These are phyloP conservation scores for Chrysanthemum seticuspe DNA, from an alignment of 129 eudicot genomes.

Conservation along the genomic window DNA sequence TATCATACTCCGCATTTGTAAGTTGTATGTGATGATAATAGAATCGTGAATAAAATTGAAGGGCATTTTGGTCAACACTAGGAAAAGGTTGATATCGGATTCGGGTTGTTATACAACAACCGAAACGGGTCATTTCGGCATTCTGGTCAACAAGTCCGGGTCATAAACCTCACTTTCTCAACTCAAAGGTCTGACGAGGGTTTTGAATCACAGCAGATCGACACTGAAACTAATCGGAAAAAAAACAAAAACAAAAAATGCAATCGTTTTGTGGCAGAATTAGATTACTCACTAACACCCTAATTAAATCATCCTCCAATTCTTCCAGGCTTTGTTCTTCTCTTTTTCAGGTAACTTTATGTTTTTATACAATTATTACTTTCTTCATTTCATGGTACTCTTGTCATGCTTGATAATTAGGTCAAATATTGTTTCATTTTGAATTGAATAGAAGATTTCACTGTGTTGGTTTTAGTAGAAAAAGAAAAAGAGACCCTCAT, in stretches of 20 bases:
- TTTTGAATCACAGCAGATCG: too few relatives aligned
- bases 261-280: conserved; percentile 42
- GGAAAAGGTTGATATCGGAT: too few relatives aligned
- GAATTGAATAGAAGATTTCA: neutral
- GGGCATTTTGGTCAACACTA: too few relatives aligned
- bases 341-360: conserved; percentile 11
- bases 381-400: neutral
- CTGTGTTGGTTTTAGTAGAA: neutral
- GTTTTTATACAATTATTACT: neutral
- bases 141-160: too few relatives aligned
- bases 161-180: too few relatives aligned
- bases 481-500: neutral
- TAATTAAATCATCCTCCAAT: conserved; percentile 10
- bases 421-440: neutral
- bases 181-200: too few relatives aligned
- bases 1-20: too few relatives aligned
- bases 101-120: too few relatives aligned
- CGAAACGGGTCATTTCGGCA: too few relatives aligned
- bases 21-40: too few relatives aligned
- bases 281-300: conserved; percentile 25
- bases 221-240: too few relatives aligned
- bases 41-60: too few relatives aligned
- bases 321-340: conserved; percentile 24
- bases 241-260: neutral
- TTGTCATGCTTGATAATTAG: neutral